Percentiles rank a stretch among this genome's conserved stretches.
These are phyloP conservation scores for Ambispora gerdemannii DNA, from an alignment of 192 early-diverging fungal species.

Conservation along the genomic window DNA sequence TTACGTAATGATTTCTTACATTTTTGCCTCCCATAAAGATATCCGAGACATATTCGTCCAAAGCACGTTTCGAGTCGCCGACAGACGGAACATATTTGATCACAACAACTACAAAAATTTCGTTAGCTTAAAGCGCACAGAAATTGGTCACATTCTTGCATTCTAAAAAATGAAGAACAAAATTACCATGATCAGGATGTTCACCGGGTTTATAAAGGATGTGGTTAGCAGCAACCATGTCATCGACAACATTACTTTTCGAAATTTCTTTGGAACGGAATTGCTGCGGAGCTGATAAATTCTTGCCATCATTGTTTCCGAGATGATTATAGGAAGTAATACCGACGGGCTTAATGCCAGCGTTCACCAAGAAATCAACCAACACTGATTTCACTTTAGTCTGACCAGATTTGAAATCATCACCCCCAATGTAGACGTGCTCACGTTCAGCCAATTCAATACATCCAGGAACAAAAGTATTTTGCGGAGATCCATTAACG, in stretches of 20 bases:
- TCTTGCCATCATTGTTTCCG: slow-evolving; percentile 99
- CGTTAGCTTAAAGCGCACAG: too few species aligned
- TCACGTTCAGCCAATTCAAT: slow-evolving; percentile 87
- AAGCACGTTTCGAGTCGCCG: slow-evolving; percentile 95
- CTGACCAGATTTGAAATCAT: slow-evolving; percentile 99
- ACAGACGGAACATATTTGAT: slow-evolving; percentile 99
- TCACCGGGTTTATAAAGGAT: slow-evolving; percentile 83
- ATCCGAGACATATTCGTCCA: slow-evolving; percentile 98
- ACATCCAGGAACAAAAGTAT: slow-evolving; percentile 97
- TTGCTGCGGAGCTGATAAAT: slow-evolving; percentile 95
- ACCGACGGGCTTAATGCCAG: slow-evolving; percentile 95
- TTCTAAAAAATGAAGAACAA: background rate
- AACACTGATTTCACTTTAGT: slow-evolving; percentile 99
- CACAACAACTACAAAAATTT: slow-evolving; percentile 72
- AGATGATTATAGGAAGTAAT: slow-evolving; percentile 98
- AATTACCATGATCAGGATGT: slow-evolving; percentile 54
- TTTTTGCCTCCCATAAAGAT: slow-evolving; percentile 98
- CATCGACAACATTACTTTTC: slow-evolving; percentile 98
- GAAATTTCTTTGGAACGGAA: slow-evolving; percentile 99
- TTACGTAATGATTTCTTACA: slow-evolving; percentile 9
- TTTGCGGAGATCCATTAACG: slow-evolving; percentile 98
- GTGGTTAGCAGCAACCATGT: slow-evolving; percentile 96
- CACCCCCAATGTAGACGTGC: slow-evolving; percentile 91
- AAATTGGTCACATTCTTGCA: too few species aligned
- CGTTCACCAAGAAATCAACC: slow-evolving; percentile 97